Base-by-base conservation (phyloP, 2,329 filamentous ascomycete species). In the Capronia coronata region DNA sequence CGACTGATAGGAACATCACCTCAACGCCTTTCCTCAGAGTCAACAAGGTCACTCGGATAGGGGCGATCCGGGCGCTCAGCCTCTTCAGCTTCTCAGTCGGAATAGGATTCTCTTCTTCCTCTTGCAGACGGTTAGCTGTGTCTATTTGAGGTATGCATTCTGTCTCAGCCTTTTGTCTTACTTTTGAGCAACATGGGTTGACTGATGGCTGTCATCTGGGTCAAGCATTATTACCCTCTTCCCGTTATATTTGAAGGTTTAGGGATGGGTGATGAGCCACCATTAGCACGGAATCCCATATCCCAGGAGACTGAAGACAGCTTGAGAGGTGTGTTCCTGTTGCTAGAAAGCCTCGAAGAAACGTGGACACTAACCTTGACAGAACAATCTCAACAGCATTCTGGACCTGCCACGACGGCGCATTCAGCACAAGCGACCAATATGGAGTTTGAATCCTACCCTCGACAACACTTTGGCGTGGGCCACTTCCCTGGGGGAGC, bases 291-390 rank as follows among this genome's bases (percentile, higher is more conserved):
- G 76, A 37, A 94, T 86, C 63, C 90, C 82, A 1, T 67, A 63
- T 62, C 87, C 78, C 68, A 87, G 94, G 70, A 86, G 93, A 9
- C 71, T 69, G 2, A 95, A 72, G 63, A 86, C 93, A 61, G 87
- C 80, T 7, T 78, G 68, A 40, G 29, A 56, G 54, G 50, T 52
- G 39, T 21, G 40, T 37, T 32, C 29, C n/a, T 38, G 11, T 6
- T 19, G 21, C n/a, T 2, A 27, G 6, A 27, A 10, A 23, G 6
- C 7, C n/a, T n/a, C 37, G 21, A 23, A 18, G 19, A 34, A 27
- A 35, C 1, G 4, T 41, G 21, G 30, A 29, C 13, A 46, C 37
- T 47, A 14, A 49, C 29, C 21, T 19, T 47, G 4, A 23, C 45
- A 53, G 51, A 50, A 19, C 38, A 25, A 43, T 39, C 44, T 25